phyloP scores from a whole-genome alignment of 2,329 filamentous ascomycete species.

The Aspergillus quadrilineatus region DNA sequence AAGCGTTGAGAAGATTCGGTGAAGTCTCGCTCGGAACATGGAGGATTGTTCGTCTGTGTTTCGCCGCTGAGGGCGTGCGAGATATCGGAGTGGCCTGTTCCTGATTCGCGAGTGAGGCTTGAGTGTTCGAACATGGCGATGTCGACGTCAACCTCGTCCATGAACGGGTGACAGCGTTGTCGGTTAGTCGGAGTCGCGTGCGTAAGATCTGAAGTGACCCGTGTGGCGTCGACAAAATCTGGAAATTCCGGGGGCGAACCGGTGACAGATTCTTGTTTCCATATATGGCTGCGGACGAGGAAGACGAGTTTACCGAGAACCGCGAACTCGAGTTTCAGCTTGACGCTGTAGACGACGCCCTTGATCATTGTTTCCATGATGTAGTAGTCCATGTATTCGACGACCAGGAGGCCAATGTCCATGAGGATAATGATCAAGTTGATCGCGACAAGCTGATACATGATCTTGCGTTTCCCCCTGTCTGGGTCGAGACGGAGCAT shows the following conservation, averaged over 20 bases:
- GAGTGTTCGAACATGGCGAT: slow-evolving; percentile 42
- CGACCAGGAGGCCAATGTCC: slow-evolving; percentile 45
- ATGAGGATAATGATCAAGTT: slow-evolving; percentile 50
- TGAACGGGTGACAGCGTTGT: slow-evolving; percentile 30
- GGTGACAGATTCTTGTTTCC: slow-evolving; percentile 37
- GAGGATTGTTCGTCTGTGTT: slow-evolving; percentile 23
- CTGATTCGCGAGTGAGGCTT: slow-evolving; percentile 15
- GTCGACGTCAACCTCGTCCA: slow-evolving; percentile 38
- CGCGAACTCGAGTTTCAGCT: slow-evolving; percentile 52
- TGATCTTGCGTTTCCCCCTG: slow-evolving; percentile 44
- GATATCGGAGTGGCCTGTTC: slow-evolving; percentile 25
- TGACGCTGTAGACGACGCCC: slow-evolving; percentile 50
- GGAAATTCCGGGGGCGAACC: slow-evolving; percentile 31
- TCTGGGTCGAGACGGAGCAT: slow-evolving; percentile 50
- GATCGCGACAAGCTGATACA: slow-evolving; percentile 51
- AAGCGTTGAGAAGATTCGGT: slow-evolving; percentile 16
- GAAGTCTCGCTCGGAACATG: slow-evolving; percentile 21
- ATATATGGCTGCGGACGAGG: slow-evolving; percentile 40
- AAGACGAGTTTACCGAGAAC: slow-evolving; percentile 48
- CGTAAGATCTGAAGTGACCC: slow-evolving; percentile 44
- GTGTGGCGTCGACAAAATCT: slow-evolving; percentile 47
- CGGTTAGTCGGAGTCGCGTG: slow-evolving; percentile 31
- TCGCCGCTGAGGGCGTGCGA: slow-evolving; percentile 34
- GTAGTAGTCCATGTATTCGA: slow-evolving; percentile 47
- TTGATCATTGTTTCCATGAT: slow-evolving; percentile 50